Base-by-base conservation (phyloP, 2,329 filamentous ascomycete species). In the Diplodia scrobiculata region DNA sequence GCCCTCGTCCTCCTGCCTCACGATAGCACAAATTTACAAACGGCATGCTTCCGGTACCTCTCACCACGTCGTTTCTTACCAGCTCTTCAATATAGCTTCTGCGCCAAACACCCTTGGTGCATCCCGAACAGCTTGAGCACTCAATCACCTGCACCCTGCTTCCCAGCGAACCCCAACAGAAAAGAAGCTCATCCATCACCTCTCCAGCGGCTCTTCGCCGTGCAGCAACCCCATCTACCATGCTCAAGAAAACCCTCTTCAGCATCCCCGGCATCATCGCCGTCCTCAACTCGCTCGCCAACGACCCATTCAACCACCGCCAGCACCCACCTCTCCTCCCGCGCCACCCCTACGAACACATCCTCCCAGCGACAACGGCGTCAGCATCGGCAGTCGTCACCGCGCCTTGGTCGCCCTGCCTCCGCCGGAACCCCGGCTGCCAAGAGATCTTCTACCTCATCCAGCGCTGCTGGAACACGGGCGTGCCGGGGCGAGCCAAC, bases 401-500 rank as follows among this genome's bases (percentile, higher is more conserved):
- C 21, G 21, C 36, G 13, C 13, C 38, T 17, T 52, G n/a, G 14
- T 25, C 54, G 4, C 27, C 65, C 14, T 65, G 51, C 53, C 50
- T 66, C 14, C 25, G 34, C 19, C 7, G 21, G 2, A 51, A 50
- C 32, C 34, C 19, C 19, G 47, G 52, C 32, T 66, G 63, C 47
- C n/a, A 3, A 27, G 53, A 47, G 32, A 53, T 53, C 48, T 65
- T 36, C 36, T 10, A 3, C 11, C 48, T 60, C n/a, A 17, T 66
- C 5, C 66, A 65, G 34, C 48, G 52, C 27, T 67, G 59, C 66
- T 66, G 60, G 59, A 41, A 63, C 38, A 50, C 48, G 3, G 60
- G 60, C 36, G 60, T 63, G 5, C 58, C 54, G 14, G 32, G 19
- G 17, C 47, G 48, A 2, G 13, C 0, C 17, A 41, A 17, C 38